These are phyloP conservation scores for Torulaspora delbrueckii DNA, from an alignment of 805 yeast species.

Conservation along the genomic window DNA sequence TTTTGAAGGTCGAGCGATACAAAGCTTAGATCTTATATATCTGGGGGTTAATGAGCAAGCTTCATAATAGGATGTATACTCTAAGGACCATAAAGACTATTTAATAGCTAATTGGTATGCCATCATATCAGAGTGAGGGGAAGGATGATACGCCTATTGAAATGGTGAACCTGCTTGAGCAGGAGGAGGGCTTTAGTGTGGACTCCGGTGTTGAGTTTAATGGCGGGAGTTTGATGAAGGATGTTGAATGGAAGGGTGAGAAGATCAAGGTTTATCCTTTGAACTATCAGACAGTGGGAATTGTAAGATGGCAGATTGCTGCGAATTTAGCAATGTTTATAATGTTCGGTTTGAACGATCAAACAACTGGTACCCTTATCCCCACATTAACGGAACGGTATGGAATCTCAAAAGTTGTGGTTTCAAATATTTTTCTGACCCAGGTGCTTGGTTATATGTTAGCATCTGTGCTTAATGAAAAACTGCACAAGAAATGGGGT, in stretches of 20 bases:
- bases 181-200: conserved; percentile 4
- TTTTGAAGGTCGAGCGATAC: neutral
- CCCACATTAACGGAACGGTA: conserved; percentile 31
- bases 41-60: neutral
- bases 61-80: neutral
- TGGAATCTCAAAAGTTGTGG: conserved; percentile 23
- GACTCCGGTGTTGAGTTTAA: neutral
- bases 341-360: conserved; percentile 35
- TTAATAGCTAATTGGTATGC: conserved; percentile 2
- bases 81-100: neutral
- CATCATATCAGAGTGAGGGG: conserved; percentile 1
- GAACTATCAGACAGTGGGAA: conserved; percentile 24
- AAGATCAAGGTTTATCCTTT: conserved; percentile 25
- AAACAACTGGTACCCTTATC: conserved; percentile 33
- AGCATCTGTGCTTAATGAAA: conserved; percentile 32
- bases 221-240: conserved; percentile 7
- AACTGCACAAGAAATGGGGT: conserved; percentile 26
- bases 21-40: neutral
- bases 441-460: conserved; percentile 31
- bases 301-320: conserved; percentile 29
- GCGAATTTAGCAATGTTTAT: conserved; percentile 29
- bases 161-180: conserved; percentile 11
- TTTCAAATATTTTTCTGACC: conserved; percentile 31
- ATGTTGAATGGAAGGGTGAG: conserved; percentile 28
- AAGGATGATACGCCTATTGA: conserved; percentile 11